Evolutionary conservation across 1,284 basidiomycete species (phyloP).

Genomic region (Malassezia slooffiae): DNA sequence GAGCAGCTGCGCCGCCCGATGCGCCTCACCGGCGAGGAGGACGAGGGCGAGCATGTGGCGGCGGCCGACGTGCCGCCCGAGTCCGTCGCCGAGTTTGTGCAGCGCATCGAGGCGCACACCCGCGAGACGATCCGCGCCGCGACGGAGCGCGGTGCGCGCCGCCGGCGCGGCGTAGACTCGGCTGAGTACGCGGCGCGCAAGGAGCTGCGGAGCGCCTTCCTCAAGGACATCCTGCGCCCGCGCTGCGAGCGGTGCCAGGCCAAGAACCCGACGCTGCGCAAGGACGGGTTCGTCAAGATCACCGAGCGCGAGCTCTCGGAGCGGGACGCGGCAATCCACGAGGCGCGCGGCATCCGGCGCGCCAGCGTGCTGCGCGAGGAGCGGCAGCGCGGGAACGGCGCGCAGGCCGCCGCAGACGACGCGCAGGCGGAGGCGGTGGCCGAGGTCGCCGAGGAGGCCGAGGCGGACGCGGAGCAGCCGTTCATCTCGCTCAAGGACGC

Average conservation of each 20-base stretch:
- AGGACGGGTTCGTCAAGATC: conserved; percentile 86
- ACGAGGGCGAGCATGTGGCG: conserved; percentile 30
- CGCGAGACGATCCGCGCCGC: conserved; percentile 58
- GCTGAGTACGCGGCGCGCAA: conserved; percentile 66
- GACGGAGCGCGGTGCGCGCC: conserved; percentile 51
- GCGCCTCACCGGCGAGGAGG: conserved; percentile 12
- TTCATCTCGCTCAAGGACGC: conserved; percentile 32
- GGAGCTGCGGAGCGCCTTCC: conserved; percentile 69
- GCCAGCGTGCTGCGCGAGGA: conserved; percentile 18
- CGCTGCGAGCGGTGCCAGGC: conserved; percentile 65
- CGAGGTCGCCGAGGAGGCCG: conserved; percentile 48
- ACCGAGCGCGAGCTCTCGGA: conserved; percentile 77
- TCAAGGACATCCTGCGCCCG: conserved; percentile 61
- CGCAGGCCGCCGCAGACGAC: not conserved
- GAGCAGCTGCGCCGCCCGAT: conserved; percentile 45
- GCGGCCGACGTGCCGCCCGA: conserved; percentile 46
- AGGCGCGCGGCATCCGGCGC: conserved; percentile 51
- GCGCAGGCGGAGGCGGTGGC: conserved; percentile 13
- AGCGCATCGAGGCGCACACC: conserved; percentile 48
- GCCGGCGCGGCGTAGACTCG: conserved; percentile 47
- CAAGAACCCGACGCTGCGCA: conserved; percentile 73
- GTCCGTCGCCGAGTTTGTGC: conserved; percentile 33
- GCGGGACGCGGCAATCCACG: conserved; percentile 65
- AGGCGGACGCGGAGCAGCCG: conserved; percentile 52
- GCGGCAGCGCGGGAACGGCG: too few species aligned